These are phyloP conservation scores for Taphrina deformans DNA, from an alignment of 1,139 yeast species.

Conservation along the genomic window DNA sequence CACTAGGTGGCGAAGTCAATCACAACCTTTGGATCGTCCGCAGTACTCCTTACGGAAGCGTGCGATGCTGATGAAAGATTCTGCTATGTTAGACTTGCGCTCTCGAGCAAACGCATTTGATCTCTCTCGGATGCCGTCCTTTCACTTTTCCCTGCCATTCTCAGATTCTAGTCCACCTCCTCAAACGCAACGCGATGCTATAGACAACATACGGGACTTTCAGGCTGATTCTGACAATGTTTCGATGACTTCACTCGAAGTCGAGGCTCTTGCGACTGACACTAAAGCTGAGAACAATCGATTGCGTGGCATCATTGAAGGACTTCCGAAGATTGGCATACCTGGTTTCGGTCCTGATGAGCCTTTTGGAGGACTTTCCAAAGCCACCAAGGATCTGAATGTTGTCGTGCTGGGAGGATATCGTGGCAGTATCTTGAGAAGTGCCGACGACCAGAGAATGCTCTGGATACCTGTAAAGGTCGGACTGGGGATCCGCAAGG, in stretches of 20 bases:
- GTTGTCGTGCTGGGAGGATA: conserved; percentile 82
- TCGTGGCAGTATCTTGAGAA: conserved; percentile 78
- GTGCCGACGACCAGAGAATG: conserved; percentile 60
- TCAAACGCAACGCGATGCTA: background rate
- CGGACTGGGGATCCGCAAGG: conserved; percentile 63
- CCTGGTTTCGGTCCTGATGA: conserved; percentile 8
- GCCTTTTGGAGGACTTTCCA: conserved; percentile 18
- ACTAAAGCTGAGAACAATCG: conserved; percentile 29
- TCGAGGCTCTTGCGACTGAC: conserved; percentile 14
- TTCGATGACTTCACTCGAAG: conserved; percentile 25
- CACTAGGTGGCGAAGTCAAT: conserved; percentile 1
- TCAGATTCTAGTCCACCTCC: conserved; percentile 7
- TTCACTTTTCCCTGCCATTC: conserved; percentile 29
- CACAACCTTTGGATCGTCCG: background rate
- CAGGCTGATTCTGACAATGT: conserved; percentile 9
- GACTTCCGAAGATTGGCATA: conserved; percentile 19
- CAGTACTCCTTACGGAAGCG: conserved; percentile 2
- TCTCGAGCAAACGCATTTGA: conserved; percentile 9
- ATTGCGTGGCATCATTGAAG: conserved; percentile 24
- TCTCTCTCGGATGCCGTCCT: conserved; percentile 13
- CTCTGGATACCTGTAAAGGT: conserved; percentile 89
- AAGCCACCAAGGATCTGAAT: conserved; percentile 56
- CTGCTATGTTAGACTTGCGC: conserved; percentile 3
- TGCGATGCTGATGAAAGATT: conserved; percentile 12
- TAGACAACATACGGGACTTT: background rate